Evolutionary conservation across 495 filamentous ascomycete species (phyloP).

Genomic region (Xylaria flabelliformis): DNA sequence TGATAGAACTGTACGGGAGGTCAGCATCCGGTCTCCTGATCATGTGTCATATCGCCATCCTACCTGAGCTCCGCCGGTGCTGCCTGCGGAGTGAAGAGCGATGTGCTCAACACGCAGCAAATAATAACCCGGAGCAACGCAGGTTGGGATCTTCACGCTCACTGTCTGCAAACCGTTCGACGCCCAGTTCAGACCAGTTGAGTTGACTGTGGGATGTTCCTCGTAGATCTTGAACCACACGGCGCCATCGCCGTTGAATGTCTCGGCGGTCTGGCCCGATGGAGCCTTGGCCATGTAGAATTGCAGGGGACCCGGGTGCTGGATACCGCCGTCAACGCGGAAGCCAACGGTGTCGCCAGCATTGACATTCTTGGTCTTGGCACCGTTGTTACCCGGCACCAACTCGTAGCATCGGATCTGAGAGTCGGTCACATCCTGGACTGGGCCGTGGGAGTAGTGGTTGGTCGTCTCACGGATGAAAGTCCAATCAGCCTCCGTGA

Average conservation of each 20-base stretch:
- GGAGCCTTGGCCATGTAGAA: conserved; percentile 58
- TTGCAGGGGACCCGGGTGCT: conserved; percentile 54
- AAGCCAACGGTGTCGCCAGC: conserved; percentile 55
- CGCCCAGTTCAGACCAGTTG: conserved; percentile 48
- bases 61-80: conserved; percentile 56
- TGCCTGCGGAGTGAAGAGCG: conserved; percentile 53
- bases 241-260: conserved; percentile 54
- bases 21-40: background rate
- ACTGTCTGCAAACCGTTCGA: conserved; percentile 35
- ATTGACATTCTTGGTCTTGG: conserved; percentile 41
- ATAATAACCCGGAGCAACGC: conserved; percentile 59
- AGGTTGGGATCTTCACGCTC: conserved; percentile 53
- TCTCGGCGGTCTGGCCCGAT: conserved; percentile 45
- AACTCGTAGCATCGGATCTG: conserved; percentile 58
- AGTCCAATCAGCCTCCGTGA: conserved; percentile 43
- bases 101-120: conserved; percentile 64
- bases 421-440: conserved; percentile 49
- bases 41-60: conserved; percentile 33
- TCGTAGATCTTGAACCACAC: conserved; percentile 64
- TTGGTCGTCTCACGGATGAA: conserved; percentile 49
- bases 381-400: conserved; percentile 37
- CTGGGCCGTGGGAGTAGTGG: conserved; percentile 51
- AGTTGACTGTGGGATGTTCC: conserved; percentile 49
- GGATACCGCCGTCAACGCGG: conserved; percentile 46
- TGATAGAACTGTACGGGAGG: conserved; percentile 53